A percentile compares a stretch with the other conserved stretches of the same genome.
These are phyloP conservation scores for Penicillium sp. DNA, from an alignment of 2,329 filamentous ascomycete species.

Conservation along the genomic window DNA sequence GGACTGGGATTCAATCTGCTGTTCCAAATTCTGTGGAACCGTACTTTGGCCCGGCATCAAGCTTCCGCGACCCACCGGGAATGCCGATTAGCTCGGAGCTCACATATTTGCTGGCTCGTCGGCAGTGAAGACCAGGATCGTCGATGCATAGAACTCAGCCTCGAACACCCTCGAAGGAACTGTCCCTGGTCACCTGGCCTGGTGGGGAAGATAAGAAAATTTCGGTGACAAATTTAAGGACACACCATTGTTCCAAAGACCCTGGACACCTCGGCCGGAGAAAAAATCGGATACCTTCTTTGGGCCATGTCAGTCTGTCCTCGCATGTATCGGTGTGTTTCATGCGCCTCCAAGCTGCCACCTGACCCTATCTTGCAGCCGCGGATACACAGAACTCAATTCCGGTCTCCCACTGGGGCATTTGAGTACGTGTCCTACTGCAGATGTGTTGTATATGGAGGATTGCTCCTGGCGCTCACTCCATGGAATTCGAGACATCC, in stretches of 20 bases:
- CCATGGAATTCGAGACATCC: not conserved
- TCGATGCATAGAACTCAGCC: slow-evolving; percentile 10
- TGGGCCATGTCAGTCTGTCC: not conserved
- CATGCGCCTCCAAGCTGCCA: slow-evolving; percentile 1
- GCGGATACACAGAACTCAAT: slow-evolving; percentile 8
- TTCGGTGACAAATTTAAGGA: not conserved
- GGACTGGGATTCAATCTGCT: not conserved
- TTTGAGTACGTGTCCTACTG: not conserved
- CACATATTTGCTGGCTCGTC: not conserved
- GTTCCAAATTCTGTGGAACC: not conserved
- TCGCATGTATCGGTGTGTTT: not conserved
- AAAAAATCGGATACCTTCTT: not conserved
- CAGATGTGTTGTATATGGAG: not conserved
- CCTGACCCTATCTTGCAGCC: slow-evolving; percentile 8
- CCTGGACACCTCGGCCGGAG: not conserved
- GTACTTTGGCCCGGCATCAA: slow-evolving; percentile 3
- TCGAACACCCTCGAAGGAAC: slow-evolving; percentile 13
- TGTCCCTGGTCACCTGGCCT: slow-evolving; percentile 13
- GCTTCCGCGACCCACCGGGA: slow-evolving; percentile 11
- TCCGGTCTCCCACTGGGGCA: not conserved
- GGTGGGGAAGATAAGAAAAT: slow-evolving; percentile 5
- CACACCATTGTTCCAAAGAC: not conserved
- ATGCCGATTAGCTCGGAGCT: slow-evolving; percentile 3
- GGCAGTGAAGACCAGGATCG: slow-evolving; percentile 7
- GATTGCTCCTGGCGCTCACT: slow-evolving; percentile 3